These are phyloP conservation scores for Cercospora sp. DNA, from an alignment of 2,329 filamentous ascomycete genomes.

Conservation along the genomic window DNA sequence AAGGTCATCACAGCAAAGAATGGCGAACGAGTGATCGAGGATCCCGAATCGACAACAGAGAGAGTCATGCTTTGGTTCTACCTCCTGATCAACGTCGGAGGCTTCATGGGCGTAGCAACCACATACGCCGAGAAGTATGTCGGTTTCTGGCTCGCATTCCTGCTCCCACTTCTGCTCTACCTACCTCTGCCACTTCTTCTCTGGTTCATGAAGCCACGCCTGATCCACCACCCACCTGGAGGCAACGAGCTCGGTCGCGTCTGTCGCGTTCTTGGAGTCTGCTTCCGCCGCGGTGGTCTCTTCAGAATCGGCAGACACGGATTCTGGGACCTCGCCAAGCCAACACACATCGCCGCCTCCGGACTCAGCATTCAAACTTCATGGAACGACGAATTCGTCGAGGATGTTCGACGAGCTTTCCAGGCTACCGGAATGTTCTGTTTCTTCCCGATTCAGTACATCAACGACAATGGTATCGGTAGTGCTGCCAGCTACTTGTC, in stretches of 20 bases:
- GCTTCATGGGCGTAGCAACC: conserved; percentile 26
- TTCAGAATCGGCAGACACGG: conserved; percentile 24
- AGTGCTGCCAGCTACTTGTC: conserved; percentile 29
- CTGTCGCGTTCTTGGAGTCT: conserved; percentile 29
- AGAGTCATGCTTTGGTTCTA: conserved; percentile 64
- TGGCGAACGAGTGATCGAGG: conserved; percentile 50
- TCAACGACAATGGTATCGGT: conserved; percentile 40
- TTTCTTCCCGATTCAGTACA: conserved; percentile 49
- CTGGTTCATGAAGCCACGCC: conserved; percentile 32
- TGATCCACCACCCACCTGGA: conserved; percentile 30
- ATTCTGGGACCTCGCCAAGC: conserved; percentile 35
- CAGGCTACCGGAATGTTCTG: conserved; percentile 59
- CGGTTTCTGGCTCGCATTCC: conserved; percentile 65
- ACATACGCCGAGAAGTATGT: conserved; percentile 63
- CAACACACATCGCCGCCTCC: conserved; percentile 30
- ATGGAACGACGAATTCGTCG: conserved; percentile 70
- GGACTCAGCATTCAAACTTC: conserved; percentile 30
- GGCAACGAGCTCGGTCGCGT: conserved; percentile 31
- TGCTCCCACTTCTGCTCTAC: conserved; percentile 64
- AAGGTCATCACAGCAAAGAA: conserved; percentile 42
- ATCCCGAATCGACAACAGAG: conserved; percentile 49
- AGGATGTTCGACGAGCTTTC: conserved; percentile 64
- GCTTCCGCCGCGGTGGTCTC: conserved; percentile 22
- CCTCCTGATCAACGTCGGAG: conserved; percentile 65
- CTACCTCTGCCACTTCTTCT: conserved; percentile 44